Evolutionary conservation across 2,329 filamentous ascomycete genomes (phyloP).

Genomic region (Madurella mycetomatis): DNA sequence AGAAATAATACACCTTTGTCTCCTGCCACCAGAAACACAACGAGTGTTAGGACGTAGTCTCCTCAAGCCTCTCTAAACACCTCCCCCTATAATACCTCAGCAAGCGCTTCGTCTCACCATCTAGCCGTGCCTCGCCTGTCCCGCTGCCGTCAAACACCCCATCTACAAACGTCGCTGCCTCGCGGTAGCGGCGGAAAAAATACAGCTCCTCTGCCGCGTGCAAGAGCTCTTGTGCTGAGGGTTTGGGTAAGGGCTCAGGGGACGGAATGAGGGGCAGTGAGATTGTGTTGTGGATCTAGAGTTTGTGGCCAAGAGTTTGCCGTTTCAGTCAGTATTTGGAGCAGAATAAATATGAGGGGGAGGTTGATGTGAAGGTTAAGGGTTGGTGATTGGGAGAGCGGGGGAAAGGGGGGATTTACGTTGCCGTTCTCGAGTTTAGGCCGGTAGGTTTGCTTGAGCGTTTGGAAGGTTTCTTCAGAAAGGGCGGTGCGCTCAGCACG

Average conservation of each 20-base stretch:
- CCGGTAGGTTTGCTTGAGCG: slow-evolving; percentile 41
- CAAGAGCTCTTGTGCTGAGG: slow-evolving; percentile 45
- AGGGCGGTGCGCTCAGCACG: slow-evolving; percentile 34
- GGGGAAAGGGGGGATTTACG: slow-evolving; percentile 34
- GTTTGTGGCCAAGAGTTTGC: not conserved
- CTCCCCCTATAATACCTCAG: slow-evolving; percentile 41
- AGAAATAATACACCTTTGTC: too few species aligned
- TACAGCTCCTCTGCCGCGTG: slow-evolving; percentile 57
- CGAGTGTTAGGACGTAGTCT: not conserved
- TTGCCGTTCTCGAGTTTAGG: slow-evolving; percentile 53
- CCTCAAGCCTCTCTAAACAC: slow-evolving; percentile 33
- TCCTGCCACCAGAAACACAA: too few species aligned
- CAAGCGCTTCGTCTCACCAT: slow-evolving; percentile 39
- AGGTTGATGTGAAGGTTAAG: too few species aligned
- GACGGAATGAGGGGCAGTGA: slow-evolving; percentile 36
- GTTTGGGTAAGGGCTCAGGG: slow-evolving; percentile 36
- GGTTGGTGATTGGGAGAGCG: not conserved
- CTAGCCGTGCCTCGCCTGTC: slow-evolving; percentile 31
- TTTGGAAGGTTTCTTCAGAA: slow-evolving; percentile 47
- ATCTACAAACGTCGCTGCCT: slow-evolving; percentile 41
- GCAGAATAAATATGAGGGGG: not conserved
- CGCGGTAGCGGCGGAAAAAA: slow-evolving; percentile 45
- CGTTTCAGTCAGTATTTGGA: not conserved
- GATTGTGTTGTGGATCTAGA: slow-evolving; percentile 27
- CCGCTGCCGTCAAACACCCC: slow-evolving; percentile 32